Evolutionary conservation across 495 filamentous ascomycete genomes (phyloP), one percentile per base, ranked within the genome.

Genomic region (Tirmania nivea): DNA sequence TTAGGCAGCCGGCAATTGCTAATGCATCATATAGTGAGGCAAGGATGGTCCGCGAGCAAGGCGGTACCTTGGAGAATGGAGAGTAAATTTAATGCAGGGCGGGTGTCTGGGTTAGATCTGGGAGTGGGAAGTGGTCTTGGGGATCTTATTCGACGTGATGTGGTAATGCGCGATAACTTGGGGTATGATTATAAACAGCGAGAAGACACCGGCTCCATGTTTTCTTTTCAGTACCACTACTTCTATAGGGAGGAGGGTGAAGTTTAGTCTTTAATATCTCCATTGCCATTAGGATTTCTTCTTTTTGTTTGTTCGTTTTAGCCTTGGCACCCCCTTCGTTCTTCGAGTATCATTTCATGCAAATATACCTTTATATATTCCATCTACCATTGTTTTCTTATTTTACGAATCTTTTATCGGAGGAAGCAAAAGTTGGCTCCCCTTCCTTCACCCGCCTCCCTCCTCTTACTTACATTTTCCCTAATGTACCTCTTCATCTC

Each of bases 31-130:
- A 37, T 48, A 65, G 62, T 65, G 81, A 86, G 69, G 79, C 78
- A 52, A 73, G 81, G 57, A 86, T 86, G 81, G 73, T 77, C 54
- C 73, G 81, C 62, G 81, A 83, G 65, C 70, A 78, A 59, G 78
- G 73, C 69, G 6, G 66, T 59, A 50, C 56, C 56, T 57, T 52
- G 48, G 50, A 55, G 34, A 51, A 45, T 35, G 53, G 48, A 54
- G 39, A 16, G 52, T 53, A 21, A 35, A 53, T 35, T 54, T 12
- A 53, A 37, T 20, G 49, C 31, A 48, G 54, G 57, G 52, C 37
- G 45, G 50, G 56, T 55, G 54, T 54, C 52, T 55, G 54, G 48
- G 12, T 51, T 53, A 57, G 52, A 45, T 58, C 52, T 54, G 35
- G 53, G 17, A 19, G 17, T 14, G 14, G 17, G 39, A 8, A 6